phyloP scores from a whole-genome alignment of 768 basidiomycete species.

The Suillus tomentosus region DNA sequence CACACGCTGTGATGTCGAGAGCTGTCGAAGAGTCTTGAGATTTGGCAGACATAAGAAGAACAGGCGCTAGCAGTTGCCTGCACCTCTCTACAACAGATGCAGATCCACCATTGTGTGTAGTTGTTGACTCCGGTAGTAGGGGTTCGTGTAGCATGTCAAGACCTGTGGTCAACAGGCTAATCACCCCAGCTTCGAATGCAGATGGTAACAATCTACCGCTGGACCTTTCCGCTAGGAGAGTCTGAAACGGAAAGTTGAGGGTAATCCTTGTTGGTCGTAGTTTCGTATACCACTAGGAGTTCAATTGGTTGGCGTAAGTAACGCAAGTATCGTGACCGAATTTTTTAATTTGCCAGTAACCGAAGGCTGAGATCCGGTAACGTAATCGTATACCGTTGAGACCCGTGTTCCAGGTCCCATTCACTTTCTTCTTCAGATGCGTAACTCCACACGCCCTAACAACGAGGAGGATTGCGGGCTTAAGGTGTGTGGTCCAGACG shows the following conservation, averaged over 20 bases:
- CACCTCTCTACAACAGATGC: conserved; percentile 28
- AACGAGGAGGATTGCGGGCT: too few species aligned
- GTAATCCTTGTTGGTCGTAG: conserved; percentile 18
- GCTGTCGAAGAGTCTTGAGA: conserved; percentile 19
- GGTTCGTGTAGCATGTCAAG: conserved; percentile 11
- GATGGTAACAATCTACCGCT: conserved; percentile 15
- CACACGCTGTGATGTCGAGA: conserved; percentile 23
- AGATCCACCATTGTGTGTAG: conserved; percentile 17
- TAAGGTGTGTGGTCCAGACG: too few species aligned
- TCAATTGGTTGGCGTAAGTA: conserved; percentile 4
- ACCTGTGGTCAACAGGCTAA: conserved; percentile 9
- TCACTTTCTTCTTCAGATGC: too few species aligned
- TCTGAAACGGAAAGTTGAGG: conserved; percentile 15
- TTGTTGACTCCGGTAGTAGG: conserved; percentile 4
- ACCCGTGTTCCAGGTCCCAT: too few species aligned
- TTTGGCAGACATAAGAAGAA: conserved; percentile 22
- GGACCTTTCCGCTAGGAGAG: conserved; percentile 11
- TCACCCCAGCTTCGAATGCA: conserved; percentile 18
- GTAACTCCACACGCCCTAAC: too few species aligned
- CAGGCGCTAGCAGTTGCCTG: conserved; percentile 27
- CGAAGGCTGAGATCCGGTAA: too few species aligned
- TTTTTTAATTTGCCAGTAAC: conserved; percentile 14
- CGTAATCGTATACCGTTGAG: too few species aligned
- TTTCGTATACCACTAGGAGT: conserved; percentile 8
- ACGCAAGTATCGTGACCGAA: conserved; percentile 9